Evolutionary conservation across 805 yeast genomes (phyloP), one percentile per base, ranked within the genome.

Genomic region (Clavispora vitiphila): DNA sequence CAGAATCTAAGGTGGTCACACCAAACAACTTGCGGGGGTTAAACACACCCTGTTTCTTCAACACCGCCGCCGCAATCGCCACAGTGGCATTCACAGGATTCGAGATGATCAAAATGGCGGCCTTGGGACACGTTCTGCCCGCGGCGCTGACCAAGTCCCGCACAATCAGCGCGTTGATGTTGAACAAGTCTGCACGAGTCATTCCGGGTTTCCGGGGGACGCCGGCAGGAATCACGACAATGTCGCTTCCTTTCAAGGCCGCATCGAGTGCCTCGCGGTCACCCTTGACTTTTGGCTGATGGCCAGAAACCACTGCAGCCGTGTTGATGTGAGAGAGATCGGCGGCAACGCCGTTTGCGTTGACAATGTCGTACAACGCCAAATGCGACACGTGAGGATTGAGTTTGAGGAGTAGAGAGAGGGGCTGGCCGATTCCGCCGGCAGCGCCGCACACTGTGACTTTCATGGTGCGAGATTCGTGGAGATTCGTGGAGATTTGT

Each of bases 401-500:
- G 44, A 69, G 56, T 49, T 69, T 69, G 46, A 70, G 58, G 37
- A 70, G 60, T 41, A 69, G 58, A 10, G 74, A 69, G 40, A 70
- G 62, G 16, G 75, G 75, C 52, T 70, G 75, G 39, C 75, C 75
- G 47, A 70, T 70, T 36, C 75, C 75, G 41, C 75, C 75, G 39
- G 75, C 75, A 34, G 74, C 75, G 34, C 75, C 75, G 49, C 73
- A 69, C 39, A 70, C 74, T 29, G 75, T 70, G 43, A 70, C 75
- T 60, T 70, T 70, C 66, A 64, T 67, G 5, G 4, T 11, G 16
- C 22, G 16, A 26, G n/a, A n/a, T n/a, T n/a, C n/a, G n/a, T 26
- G 30, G 30, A n/a, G 30, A n/a, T 10, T 9, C n/a, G 9, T 22
- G 24, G 24, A 22, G 24, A 22, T 22, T 9, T 22, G 24, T 22